These are phyloP conservation scores for Coemansia sp. DNA, from an alignment of 192 early-diverging fungal species.

Conservation along the genomic window DNA sequence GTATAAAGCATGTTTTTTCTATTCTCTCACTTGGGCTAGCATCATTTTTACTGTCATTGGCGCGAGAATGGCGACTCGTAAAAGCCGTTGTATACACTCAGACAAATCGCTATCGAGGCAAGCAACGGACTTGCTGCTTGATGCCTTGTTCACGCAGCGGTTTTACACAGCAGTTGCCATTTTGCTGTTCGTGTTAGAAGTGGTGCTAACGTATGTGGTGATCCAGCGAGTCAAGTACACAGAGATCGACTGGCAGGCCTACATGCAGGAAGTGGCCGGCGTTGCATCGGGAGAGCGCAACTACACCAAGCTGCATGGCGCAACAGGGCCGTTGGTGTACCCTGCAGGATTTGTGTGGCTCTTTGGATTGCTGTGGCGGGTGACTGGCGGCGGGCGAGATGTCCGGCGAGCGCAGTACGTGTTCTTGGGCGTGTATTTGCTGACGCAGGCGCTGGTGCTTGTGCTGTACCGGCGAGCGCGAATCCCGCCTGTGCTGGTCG, in stretches of 20 bases:
- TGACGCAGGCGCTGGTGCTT: conserved; percentile 68
- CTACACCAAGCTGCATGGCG: conserved; percentile 78
- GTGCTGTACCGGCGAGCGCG: conserved; percentile 65
- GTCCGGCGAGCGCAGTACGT: conserved; percentile 80
- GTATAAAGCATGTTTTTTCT: too few species aligned
- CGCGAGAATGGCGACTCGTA: neutral
- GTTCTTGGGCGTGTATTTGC: conserved; percentile 78
- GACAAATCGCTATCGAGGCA: neutral
- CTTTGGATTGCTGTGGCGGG: conserved; percentile 70
- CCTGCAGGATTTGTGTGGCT: conserved; percentile 95
- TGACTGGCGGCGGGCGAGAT: conserved; percentile 69
- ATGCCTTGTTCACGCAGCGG: conserved; percentile 15
- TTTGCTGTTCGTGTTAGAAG: conserved; percentile 19
- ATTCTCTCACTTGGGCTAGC: too few species aligned
- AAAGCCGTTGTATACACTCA: neutral
- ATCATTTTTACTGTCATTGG: too few species aligned
- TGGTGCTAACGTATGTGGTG: conserved; percentile 8
- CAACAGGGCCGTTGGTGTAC: conserved; percentile 91
- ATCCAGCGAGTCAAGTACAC: conserved; percentile 63
- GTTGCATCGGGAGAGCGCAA: conserved; percentile 84
- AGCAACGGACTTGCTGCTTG: neutral
- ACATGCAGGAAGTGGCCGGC: conserved; percentile 90
- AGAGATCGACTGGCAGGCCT: conserved; percentile 96
- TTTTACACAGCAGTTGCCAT: conserved; percentile 17
- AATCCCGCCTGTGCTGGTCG: conserved; percentile 69